Conservation (phyloP, 2,329 filamentous ascomycete species). For the Neopestalotiopsis sp. region DNA sequence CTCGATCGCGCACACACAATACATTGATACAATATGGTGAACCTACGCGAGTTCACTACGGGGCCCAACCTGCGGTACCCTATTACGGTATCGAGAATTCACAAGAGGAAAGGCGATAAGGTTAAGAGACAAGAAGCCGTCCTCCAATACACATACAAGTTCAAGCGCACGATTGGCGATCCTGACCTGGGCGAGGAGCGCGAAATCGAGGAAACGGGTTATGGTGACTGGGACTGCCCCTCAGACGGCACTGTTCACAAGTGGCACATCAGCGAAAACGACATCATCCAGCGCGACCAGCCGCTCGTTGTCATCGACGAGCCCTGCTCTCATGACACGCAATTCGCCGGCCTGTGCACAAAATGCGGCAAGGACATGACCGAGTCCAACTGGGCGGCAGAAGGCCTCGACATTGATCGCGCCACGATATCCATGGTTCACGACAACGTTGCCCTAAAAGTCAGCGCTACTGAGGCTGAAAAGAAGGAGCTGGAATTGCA, state of each 20-base stretch:
- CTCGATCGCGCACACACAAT: not conserved
- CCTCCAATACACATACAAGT: constrained; percentile 87
- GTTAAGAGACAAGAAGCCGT: constrained; percentile 79
- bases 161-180: constrained; percentile 77
- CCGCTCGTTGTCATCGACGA: constrained; percentile 81
- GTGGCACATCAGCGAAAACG: constrained; percentile 77
- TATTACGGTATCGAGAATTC: constrained; percentile 86
- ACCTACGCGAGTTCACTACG: constrained; percentile 53
- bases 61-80: constrained; percentile 82
- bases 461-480: constrained; percentile 82
- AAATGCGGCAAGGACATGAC: constrained; percentile 98
- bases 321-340: constrained; percentile 87
- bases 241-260: constrained; percentile 78
- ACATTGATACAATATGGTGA: constrained; percentile 32
- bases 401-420: constrained; percentile 78
- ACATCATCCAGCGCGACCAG: constrained; percentile 64
- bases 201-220: constrained; percentile 72
- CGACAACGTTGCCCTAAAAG: constrained; percentile 84
- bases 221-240: constrained; percentile 81
- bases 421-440: constrained; percentile 96
- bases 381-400: constrained; percentile 82
- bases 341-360: constrained; percentile 89
- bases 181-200: constrained; percentile 63
- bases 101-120: constrained; percentile 76
- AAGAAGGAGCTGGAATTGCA: constrained; percentile 87